Evolutionary conservation across 805 yeast species (phyloP).

Genomic region (Metschnikowia proteae): DNA sequence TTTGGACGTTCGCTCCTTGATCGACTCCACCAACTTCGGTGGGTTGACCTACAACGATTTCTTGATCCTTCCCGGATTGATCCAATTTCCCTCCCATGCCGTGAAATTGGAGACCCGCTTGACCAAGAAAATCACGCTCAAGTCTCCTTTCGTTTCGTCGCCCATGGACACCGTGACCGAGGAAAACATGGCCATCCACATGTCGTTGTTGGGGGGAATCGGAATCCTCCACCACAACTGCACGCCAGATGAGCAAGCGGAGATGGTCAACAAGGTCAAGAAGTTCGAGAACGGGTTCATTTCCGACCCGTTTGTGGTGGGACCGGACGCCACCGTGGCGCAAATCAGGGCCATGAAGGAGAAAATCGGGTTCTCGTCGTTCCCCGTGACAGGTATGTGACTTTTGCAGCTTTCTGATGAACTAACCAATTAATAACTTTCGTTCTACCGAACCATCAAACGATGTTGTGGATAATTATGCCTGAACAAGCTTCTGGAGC

Average conservation of each 20-base stretch:
- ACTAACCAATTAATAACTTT: conserved; percentile 70
- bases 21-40: conserved; percentile 89
- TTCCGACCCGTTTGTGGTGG: conserved; percentile 84
- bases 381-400: conserved; percentile 98
- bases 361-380: conserved; percentile 87
- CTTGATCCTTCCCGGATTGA: conserved; percentile 91
- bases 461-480: conserved; percentile 87
- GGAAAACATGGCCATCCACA: conserved; percentile 93
- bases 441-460: conserved; percentile 99
- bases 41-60: conserved; percentile 98
- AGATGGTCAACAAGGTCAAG: conserved; percentile 95
- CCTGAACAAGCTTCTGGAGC: conserved; percentile 14
- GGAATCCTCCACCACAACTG: conserved; percentile 99
- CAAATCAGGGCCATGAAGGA: conserved; percentile 71
- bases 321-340: conserved; percentile 73
- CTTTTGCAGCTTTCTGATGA: conserved; percentile 45
- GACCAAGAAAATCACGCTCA: conserved; percentile 87
- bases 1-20: conserved; percentile 71
- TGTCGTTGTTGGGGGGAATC: conserved; percentile 98
- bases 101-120: conserved; percentile 81
- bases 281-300: conserved; percentile 97
- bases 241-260: conserved; percentile 95
- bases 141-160: conserved; percentile 93
- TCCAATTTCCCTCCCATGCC: conserved; percentile 74
- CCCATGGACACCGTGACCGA: conserved; percentile 99